Base-by-base conservation (phyloP, 2,329 filamentous ascomycete genomes). In the Xylariaceae sp. region DNA sequence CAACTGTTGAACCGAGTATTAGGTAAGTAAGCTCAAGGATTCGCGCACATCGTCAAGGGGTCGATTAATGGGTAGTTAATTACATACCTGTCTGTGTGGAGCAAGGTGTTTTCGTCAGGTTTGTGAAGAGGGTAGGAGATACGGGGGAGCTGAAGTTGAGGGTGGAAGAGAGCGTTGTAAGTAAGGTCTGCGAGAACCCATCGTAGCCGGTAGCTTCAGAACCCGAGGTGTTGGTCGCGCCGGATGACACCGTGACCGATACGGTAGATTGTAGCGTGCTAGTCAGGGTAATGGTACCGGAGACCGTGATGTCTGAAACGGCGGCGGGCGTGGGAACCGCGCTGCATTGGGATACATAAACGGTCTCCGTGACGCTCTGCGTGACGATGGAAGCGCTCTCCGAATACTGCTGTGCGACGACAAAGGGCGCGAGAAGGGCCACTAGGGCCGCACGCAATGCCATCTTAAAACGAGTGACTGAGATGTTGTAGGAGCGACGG, bases 351-450 rank as follows among this genome's bases (percentile, higher is more conserved):
- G 57, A 53, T 42, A 62, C 54, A 23, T 53, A 62, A 21, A 62
- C 45, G n/a, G 60, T 62, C 50, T 62, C 44, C n/a, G 57, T 60
- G 41, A 60, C 52, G 43, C 46, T 62, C 47, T 52, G 49, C 9
- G 60, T 62, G 32, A 56, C 29, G 19, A 52, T 56, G 41, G 52
- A 37, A 19, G 50, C 49, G n/a, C 40, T 52, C 19, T 48, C 50
- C 23, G 52, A 60, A 44, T 60, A 58, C 20, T 49, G 57, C 48
- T 54, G 57, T 42, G 60, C 60, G 18, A 44, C 51, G 9, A 48
- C 44, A 21, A 48, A 29, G 48, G 57, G 37, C 29, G 57, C 55
- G 21, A 60, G 23, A 7, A 60, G 48, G 50, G 29, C 60, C 60
- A 58, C 50, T 49, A 62, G 42, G 43, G 60, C 60, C 47, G 58